Evolutionary conservation across 202 grass and related monocot genomes (phyloP).

Genomic region (Sporobolus alterniflorus): DNA sequence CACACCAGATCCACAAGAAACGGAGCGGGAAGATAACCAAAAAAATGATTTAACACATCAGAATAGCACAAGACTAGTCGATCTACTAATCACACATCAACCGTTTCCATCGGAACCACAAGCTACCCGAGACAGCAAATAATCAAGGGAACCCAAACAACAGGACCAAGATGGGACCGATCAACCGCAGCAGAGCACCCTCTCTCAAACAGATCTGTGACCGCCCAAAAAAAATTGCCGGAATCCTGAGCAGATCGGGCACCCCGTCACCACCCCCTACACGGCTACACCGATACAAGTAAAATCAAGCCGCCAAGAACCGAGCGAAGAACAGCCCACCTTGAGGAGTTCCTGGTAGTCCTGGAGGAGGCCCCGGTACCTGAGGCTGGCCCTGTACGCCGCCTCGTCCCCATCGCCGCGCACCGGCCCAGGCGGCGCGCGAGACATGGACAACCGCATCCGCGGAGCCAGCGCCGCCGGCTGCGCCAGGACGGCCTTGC

Average conservation of each 20-base stretch:
- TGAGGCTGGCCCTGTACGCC: slow-evolving; percentile 49
- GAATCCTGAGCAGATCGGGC: slow-evolving; percentile 20
- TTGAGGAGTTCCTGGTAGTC: slow-evolving; percentile 83
- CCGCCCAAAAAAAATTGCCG: background rate
- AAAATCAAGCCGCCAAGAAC: too few species aligned
- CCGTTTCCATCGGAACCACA: background rate
- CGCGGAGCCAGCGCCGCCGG: slow-evolving; percentile 32
- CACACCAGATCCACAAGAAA: slow-evolving; percentile 24
- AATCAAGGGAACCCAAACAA: background rate
- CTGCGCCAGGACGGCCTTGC: slow-evolving; percentile 50
- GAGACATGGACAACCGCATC: slow-evolving; percentile 31
- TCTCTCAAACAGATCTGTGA: background rate
- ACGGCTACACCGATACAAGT: background rate
- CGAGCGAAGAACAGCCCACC: slow-evolving; percentile 32
- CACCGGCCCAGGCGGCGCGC: slow-evolving; percentile 25
- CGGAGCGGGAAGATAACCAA: background rate
- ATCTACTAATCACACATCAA: background rate
- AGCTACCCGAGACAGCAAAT: background rate
- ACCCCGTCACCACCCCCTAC: background rate
- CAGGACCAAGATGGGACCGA: background rate
- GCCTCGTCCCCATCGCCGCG: slow-evolving; percentile 24
- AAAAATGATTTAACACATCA: background rate
- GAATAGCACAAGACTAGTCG: background rate
- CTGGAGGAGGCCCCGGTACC: slow-evolving; percentile 68
- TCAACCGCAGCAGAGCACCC: background rate